These are phyloP conservation scores for Eucalyptus tenuipes DNA, from an alignment of 345 rosid species.

Conservation along the genomic window DNA sequence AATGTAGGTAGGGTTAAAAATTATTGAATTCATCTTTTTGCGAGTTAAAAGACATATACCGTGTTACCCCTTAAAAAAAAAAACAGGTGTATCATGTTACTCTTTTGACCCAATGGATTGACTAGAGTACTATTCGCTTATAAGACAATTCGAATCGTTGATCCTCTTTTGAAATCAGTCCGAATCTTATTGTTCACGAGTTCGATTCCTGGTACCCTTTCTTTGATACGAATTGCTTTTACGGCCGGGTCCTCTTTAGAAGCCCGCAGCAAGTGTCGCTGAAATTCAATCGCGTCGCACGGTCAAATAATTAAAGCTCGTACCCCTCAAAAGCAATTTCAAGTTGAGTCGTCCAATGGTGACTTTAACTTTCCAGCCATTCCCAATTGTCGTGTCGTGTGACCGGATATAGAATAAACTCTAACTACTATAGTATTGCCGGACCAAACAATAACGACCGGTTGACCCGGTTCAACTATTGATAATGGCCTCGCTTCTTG, in stretches of 20 bases:
- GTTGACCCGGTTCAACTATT: neutral
- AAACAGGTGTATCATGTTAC: neutral
- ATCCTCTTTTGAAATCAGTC: neutral
- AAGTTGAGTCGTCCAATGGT: neutral
- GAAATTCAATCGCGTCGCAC: neutral
- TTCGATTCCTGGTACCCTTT: neutral
- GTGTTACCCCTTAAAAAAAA: neutral
- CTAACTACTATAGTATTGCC: neutral
- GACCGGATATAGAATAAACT: neutral
- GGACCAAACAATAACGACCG: neutral
- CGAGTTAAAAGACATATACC: neutral
- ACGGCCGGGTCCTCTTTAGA: neutral
- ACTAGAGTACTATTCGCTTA: neutral
- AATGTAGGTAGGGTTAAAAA: neutral
- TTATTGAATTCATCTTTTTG: neutral
- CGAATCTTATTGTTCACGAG: neutral
- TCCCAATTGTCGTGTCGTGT: neutral
- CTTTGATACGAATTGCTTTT: neutral
- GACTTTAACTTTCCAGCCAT: neutral
- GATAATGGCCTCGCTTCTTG: neutral
- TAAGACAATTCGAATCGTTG: neutral
- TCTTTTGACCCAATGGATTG: neutral
- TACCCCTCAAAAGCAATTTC: neutral
- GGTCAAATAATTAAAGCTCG: neutral
- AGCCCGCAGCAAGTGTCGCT: neutral